Base-by-base conservation (phyloP, 257 asterid genomes). In the Fraxinus americana region DNA sequence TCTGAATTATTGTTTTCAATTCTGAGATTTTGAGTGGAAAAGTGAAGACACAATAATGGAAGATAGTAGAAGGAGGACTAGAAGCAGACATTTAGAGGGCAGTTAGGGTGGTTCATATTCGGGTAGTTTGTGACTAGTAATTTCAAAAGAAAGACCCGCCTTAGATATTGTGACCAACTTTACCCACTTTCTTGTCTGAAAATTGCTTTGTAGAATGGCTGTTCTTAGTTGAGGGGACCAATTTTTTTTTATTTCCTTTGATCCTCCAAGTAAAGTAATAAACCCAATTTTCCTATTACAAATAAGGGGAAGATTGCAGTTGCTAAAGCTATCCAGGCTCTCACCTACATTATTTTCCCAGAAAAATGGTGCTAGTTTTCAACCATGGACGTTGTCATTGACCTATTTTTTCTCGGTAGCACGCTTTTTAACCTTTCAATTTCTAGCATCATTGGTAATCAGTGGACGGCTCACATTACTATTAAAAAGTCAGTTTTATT, bases 101-200 rank as follows among this genome's bases (percentile, higher is more conserved):
- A 76, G 84, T 89, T 86, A 75, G 75, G 48, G 78, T 78, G 80
- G 68, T 66, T 86, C 82, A 72, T 86, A 80, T 68, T 80, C 30
- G 83, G 12, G 82, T 68, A 25, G 72, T 71, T 52, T 76, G 70
- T 41, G 54, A 66, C 75, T 61, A 67, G 39, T 80, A 36, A 66
- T 70, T 85, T 82, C 86, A 83, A 87, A 87, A 79, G 81, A 83
- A 83, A 78, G 79, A 67, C 87, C 87, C 88, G 84, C 90, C 84
- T 70, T 74, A 82, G 75, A 66, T 25, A 5, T 63, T 11, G 69
- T 63, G 69, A 63, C 19, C 69, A 63, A 63, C 69, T 63, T 63
- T 63, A 63, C 32, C n/a, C 3, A 1, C 66, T 57, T 57, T 57
- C 29, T 57, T 7, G 66, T n/a, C 25, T n/a, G 66, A 57, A 57